phyloP scores from a whole-genome alignment of 2,329 filamentous ascomycete genomes.

The Hymenoscyphus infarciens region DNA sequence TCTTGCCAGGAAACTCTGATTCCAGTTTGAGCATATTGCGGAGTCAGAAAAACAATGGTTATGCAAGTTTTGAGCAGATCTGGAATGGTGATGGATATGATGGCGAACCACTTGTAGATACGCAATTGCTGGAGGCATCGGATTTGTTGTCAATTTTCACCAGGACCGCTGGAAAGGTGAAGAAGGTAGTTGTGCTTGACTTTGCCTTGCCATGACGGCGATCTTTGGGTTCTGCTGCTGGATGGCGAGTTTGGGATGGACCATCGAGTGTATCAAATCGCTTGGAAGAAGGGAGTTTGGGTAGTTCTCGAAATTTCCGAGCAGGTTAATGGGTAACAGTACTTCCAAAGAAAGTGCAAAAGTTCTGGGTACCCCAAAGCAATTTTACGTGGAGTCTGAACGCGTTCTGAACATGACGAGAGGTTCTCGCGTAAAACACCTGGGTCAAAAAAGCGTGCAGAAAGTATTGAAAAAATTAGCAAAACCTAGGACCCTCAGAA shows the following conservation, averaged over 20 bases:
- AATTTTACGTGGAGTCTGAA: neutral
- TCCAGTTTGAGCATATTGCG: conserved; percentile 24
- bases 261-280: neutral
- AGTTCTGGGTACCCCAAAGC: neutral
- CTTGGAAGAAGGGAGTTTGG: too few species aligned
- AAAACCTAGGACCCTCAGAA: neutral
- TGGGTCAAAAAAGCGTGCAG: neutral
- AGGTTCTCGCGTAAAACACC: neutral
- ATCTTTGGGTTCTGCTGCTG: neutral
- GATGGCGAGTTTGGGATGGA: neutral
- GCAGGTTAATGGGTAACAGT: too few species aligned
- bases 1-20: conserved; percentile 28
- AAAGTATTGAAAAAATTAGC: neutral
- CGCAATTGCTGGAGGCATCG: conserved; percentile 21
- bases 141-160: conserved; percentile 28
- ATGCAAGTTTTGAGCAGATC: conserved; percentile 15
- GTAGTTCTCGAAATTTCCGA: too few species aligned
- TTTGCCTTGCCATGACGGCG: conserved; percentile 13
- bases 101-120: conserved; percentile 29
- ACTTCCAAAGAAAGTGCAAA: neutral
- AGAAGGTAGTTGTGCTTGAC: conserved; percentile 25
- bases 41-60: conserved; percentile 10
- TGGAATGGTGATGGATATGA: conserved; percentile 27
- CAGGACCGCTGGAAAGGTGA: conserved; percentile 14
- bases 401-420: too few species aligned